These are phyloP conservation scores for Sclerospora graminicola DNA, from an alignment of 352 stramenopile genomes.

Conservation along the genomic window DNA sequence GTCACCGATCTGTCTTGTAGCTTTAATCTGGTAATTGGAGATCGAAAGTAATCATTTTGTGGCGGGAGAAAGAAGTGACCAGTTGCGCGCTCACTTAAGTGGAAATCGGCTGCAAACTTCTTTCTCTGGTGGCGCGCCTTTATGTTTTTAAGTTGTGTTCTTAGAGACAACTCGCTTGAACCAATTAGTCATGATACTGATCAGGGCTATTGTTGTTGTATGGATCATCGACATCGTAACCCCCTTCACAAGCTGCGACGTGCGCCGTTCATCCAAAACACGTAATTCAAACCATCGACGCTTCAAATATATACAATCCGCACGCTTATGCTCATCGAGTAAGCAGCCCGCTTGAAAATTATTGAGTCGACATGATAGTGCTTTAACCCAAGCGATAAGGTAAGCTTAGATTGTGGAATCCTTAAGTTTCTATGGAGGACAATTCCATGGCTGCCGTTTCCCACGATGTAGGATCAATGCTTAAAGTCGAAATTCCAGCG, in stretches of 20 bases:
- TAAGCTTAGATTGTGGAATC: background rate
- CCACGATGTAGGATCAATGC: background rate
- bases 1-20: background rate
- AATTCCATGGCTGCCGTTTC: background rate
- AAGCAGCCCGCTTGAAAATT: conserved; percentile 1
- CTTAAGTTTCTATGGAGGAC: background rate
- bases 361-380: background rate
- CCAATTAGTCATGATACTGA: background rate
- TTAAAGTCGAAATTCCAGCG: conserved; percentile 1
- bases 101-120: conserved; percentile 9
- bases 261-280: background rate
- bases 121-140: conserved; percentile 4
- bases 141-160: background rate
- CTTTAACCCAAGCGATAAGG: background rate
- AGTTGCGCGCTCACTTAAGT: conserved; percentile 3
- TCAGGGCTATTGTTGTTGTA: background rate
- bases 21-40: background rate
- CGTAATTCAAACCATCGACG: background rate
- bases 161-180: no score
- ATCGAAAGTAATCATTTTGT: conserved; percentile 4
- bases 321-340: background rate
- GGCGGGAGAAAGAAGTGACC: conserved; percentile 6
- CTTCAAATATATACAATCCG: background rate
- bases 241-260: background rate
- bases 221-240: conserved; percentile 1